Evolutionary conservation across 768 basidiomycete genomes (phyloP), one percentile per base, ranked within the genome.

Genomic region (Russula earlei): DNA sequence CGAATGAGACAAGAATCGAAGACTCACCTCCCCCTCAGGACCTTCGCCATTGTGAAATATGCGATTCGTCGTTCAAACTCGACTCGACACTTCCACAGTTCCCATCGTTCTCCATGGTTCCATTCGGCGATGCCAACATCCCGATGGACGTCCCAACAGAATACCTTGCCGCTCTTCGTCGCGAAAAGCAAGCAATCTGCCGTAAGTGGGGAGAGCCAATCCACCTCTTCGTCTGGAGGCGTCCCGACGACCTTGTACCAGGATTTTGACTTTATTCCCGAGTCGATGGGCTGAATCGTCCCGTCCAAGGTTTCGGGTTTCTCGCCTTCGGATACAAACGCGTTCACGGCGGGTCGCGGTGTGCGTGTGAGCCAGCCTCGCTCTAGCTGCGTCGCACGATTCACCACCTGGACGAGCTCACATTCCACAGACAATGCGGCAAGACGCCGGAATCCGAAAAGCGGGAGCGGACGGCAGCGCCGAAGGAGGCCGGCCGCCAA

Each of bases 181-280:
- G 84, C 82, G 62, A 83, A 87, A 17, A 87, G 77, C 3, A 79
- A 85, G 63, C 86, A 87, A 37, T 77, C 82, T 5, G 83, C 82
- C 1, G 85, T 86, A 61, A 87, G 85, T 15, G 85, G 84, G 2
- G 84, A 84, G 5, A 87, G 69, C n/a, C n/a, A n/a, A n/a, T n/a
- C n/a, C n/a, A n/a, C n/a, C n/a, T n/a, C n/a, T n/a, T n/a, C n/a
- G n/a, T 76, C 69, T 1, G 82, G 82, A 0, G 84, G 84, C 2
- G 82, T 79, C 31, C 76, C 77, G 59, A 85, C 81, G 55, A 84
- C 73, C 59, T 79, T 85, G 72, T 83, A 87, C 85, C 85, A 87
- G 66, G 68, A 29, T 68, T 62, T 19, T 61, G 59, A 75, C 50
- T 71, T 74, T 12, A 41, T 34, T 12, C 49, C 49, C 54, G n/a